Evolutionary conservation across 2,329 filamentous ascomycete species (phyloP), one percentile per base, ranked within the genome.

Genomic region (Aspergillus eucalypticola): DNA sequence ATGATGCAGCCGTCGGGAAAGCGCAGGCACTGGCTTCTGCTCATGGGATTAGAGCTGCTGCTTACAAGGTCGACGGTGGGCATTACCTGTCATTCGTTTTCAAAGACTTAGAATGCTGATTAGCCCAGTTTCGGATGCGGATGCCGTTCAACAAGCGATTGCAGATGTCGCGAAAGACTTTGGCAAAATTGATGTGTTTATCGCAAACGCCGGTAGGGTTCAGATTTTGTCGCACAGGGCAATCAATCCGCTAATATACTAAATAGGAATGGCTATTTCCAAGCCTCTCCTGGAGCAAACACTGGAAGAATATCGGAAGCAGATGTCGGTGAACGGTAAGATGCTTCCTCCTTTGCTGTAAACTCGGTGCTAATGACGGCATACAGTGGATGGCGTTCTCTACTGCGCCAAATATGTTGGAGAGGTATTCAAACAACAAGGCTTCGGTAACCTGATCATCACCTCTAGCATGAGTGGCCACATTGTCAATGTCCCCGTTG

Each of bases 241-340:
- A 27, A 8, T 27, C 8, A 32, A 21, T 29, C 25, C 25, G 58
- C 66, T 60, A 49, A 44, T 23, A 60, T 11, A 13, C 17, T 27
- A 11, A 3, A n/a, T 19, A 74, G 71, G 81, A 17, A 83, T 82
- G 72, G 79, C 79, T 4, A 83, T 82, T 29, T 83, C 81, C 0
- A 85, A 86, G 66, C 79, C 82, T 0, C 80, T 87, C 13, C 71
- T 85, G 1, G 84, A 87, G 53, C 79, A 82, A 63, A 81, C 78
- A 0, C 66, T 85, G 0, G 78, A 82, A 2, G 82, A 85, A 63
- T 86, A 84, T 64, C 72, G 70, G 35, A 76, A 78, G 59, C 81
- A 83, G 60, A 82, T 84, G 74, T 78, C 81, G 5, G 83, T 86
- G 1, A 86, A 86, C 56, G 79, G 81, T 82, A 67, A 55, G 77